phyloP scores from a whole-genome alignment of 108 stramenopile species.

The Nitzschia palea region DNA sequence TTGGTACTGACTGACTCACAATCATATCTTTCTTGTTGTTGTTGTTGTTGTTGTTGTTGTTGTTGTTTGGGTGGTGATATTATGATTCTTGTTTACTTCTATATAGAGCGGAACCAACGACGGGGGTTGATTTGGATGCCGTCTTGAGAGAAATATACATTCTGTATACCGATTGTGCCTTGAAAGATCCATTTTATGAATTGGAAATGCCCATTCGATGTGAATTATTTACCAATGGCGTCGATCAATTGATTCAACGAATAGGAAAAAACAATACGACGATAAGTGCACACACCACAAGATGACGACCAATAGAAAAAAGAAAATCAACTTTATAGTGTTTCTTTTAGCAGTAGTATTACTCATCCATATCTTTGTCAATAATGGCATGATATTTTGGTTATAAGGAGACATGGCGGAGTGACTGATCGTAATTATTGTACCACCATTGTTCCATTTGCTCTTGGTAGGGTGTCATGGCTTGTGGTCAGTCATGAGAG shows the following conservation, averaged over 20 bases:
- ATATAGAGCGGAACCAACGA: constrained; percentile 63
- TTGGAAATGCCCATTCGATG: constrained; percentile 89
- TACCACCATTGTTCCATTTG: too few relatives aligned
- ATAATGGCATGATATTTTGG: too few relatives aligned
- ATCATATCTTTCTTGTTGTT: not conserved
- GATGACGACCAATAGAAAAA: not conserved
- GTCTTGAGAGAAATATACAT: constrained; percentile 81
- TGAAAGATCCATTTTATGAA: constrained; percentile 92
- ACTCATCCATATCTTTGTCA: too few relatives aligned
- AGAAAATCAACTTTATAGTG: not conserved
- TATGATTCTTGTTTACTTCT: too few relatives aligned
- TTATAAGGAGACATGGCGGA: too few relatives aligned
- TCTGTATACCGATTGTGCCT: constrained; percentile 78
- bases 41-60: not conserved
- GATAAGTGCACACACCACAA: not conserved
- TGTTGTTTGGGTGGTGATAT: not conserved
- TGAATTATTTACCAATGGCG: constrained; percentile 76
- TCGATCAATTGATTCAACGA: constrained; percentile 63
- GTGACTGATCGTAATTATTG: too few relatives aligned
- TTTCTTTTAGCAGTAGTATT: too few relatives aligned
- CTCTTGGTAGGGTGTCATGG: too few relatives aligned
- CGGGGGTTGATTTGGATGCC: constrained; percentile 49
- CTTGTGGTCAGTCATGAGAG: too few relatives aligned
- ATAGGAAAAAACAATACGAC: constrained; percentile 7
- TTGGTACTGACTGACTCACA: not conserved